phyloP scores from a whole-genome alignment of 2,329 filamentous ascomycete species.

The Fusarium falciforme region DNA sequence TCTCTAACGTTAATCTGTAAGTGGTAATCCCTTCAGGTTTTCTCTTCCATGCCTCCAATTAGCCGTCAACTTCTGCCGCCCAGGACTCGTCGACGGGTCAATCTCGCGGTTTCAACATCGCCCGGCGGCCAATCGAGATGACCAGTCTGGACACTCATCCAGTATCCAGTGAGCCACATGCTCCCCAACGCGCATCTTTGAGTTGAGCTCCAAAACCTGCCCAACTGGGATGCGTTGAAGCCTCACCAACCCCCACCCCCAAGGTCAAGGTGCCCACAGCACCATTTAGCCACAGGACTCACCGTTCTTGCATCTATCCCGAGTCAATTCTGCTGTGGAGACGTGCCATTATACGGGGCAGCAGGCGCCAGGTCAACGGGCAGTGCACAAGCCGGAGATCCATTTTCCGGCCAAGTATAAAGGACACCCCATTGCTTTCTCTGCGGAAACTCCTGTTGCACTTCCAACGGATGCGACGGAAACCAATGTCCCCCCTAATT shows the following conservation, averaged over 20 bases:
- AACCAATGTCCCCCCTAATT: neutral
- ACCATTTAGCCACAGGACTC: neutral
- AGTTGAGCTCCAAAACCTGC: slow-evolving; percentile 33
- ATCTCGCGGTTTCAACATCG: slow-evolving; percentile 19
- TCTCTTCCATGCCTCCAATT: slow-evolving; percentile 17
- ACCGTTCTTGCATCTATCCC: neutral
- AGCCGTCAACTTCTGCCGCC: slow-evolving; percentile 31
- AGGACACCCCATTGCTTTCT: neutral
- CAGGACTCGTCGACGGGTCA: slow-evolving; percentile 22
- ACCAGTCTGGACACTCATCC: slow-evolving; percentile 15
- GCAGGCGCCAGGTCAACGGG: neutral
- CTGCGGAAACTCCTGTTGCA: neutral
- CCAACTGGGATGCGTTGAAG: slow-evolving; percentile 19
- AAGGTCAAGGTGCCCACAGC: slow-evolving; percentile 12
- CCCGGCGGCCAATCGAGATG: slow-evolving; percentile 24
- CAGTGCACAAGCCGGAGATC: neutral
- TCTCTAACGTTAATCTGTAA: slow-evolving; percentile 14
- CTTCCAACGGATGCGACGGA: neutral
- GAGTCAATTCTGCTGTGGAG: neutral
- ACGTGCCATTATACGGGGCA: neutral
- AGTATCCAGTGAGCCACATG: slow-evolving; percentile 1
- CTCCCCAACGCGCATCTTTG: slow-evolving; percentile 19
- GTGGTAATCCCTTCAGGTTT: slow-evolving; percentile 15
- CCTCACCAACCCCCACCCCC: slow-evolving; percentile 28
- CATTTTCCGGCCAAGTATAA: neutral